These are phyloP conservation scores for Comarum palustre DNA, from an alignment of 306 rosid species.

Conservation along the genomic window DNA sequence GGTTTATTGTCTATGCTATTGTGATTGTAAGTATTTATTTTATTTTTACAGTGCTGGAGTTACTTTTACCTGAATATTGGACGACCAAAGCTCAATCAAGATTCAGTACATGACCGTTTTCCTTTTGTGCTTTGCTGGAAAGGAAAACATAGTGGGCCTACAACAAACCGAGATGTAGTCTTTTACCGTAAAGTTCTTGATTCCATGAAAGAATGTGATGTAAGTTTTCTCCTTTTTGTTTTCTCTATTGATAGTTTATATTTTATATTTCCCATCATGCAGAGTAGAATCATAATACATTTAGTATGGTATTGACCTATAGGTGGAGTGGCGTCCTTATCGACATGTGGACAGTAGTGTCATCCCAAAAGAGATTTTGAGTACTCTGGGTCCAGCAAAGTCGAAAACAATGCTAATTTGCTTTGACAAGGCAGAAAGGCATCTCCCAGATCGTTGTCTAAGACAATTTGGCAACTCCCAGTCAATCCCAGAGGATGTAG, in stretches of 20 bases:
- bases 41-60: conserved; percentile 87
- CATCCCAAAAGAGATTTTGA: conserved; percentile 79
- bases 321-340: conserved; percentile 99
- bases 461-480: conserved; percentile 89
- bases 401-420: conserved; percentile 92
- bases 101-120: conserved; percentile 68
- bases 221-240: conserved; percentile 39
- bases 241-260: conserved; percentile 14
- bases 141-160: conserved; percentile 95
- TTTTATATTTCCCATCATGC: conserved; percentile 6
- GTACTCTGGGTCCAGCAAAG: conserved; percentile 67
- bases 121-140: conserved; percentile 98
- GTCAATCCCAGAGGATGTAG: conserved; percentile 84
- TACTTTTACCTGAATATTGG: conserved; percentile 94
- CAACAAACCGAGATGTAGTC: conserved; percentile 95
- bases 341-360: conserved; percentile 72
- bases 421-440: conserved; percentile 99
- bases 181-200: conserved; percentile 95
- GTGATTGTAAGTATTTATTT: conserved; percentile 8
- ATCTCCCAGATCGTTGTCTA: conserved; percentile 87
- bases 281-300: conserved; percentile 22
- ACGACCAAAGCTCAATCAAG: conserved; percentile 88
- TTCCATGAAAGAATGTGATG: conserved; percentile 77
- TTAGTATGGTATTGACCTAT: conserved; percentile 33
- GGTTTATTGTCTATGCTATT: neutral